A percentile compares a stretch with the other conserved stretches of the same genome.
Conservation (phyloP, 495 filamentous ascomycete species). For the Talaromyces wortmannii region DNA sequence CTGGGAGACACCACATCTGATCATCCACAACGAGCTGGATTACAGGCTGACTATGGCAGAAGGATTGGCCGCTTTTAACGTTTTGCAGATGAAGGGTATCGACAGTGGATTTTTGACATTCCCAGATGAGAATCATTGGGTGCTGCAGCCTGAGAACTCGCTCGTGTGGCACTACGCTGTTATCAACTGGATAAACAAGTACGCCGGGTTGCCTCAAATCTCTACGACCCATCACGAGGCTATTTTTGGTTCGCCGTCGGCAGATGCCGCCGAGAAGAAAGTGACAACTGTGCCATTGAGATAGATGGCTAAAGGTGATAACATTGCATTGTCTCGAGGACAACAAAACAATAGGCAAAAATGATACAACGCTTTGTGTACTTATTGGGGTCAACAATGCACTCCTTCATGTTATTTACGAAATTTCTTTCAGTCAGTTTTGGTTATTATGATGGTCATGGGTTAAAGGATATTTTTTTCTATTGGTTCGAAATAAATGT, state of each 20-base stretch:
- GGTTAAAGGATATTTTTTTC: too few relatives aligned
- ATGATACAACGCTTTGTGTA: too few relatives aligned
- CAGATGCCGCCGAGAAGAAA: background rate
- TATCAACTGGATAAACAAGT: slow-evolving; percentile 83
- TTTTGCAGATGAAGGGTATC: slow-evolving; percentile 59
- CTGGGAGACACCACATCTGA: slow-evolving; percentile 81
- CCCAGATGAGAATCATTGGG: slow-evolving; percentile 83
- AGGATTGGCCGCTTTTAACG: slow-evolving; percentile 82
- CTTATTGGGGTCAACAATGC: too few relatives aligned
- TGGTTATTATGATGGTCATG: too few relatives aligned
- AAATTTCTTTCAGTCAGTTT: too few relatives aligned
- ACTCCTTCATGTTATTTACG: too few relatives aligned
- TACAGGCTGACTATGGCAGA: slow-evolving; percentile 81
- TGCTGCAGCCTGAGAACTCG: slow-evolving; percentile 85
- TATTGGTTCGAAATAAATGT: background rate
- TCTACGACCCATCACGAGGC: slow-evolving; percentile 2
- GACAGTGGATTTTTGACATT: slow-evolving; percentile 62
- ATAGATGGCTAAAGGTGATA: background rate
- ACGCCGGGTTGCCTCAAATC: slow-evolving; percentile 47
- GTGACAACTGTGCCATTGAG: slow-evolving; percentile 2
- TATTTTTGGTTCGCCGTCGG: background rate
- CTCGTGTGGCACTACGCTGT: slow-evolving; percentile 89
- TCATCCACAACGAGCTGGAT: slow-evolving; percentile 90
- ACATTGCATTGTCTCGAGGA: background rate
- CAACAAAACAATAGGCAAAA: background rate